Evolutionary conservation across 2,329 filamentous ascomycete species (phyloP), one percentile per base, ranked within the genome.

Genomic region (Aureobasidium subglaciale): DNA sequence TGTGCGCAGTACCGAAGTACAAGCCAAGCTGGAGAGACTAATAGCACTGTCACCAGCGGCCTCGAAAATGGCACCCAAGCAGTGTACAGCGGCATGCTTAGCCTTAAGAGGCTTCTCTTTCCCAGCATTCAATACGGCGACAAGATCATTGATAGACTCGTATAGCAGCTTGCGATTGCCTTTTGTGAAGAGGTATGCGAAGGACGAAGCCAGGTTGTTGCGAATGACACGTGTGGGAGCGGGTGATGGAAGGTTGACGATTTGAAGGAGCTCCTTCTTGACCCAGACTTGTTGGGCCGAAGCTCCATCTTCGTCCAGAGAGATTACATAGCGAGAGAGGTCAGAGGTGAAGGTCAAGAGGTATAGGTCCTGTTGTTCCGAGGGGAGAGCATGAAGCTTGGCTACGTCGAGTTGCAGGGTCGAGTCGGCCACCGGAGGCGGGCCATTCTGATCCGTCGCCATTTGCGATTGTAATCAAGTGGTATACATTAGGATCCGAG

Each of bases 281-380:
- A 99, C 79, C 68, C 89, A 88, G 64, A 90, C 84, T 71, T 99
- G 93, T 73, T 96, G 88, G 11, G 88, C 82, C 20, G 88, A 92
- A 62, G 91, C 87, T 67, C 88, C 87, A 63, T 96, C 89, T 59
- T 84, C 78, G 53, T 84, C 81, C 43, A 97, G 80, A 15, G 76
- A 76, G 54, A 84, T 78, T 41, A 95, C 87, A 78, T 96, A 88
- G 63, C 86, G 87, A 60, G 84, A 86, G 56, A 99, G 79, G 59
- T 87, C 83, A 25, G 90, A 87, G 32, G 91, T 87, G 68, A 95
- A 96, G 24, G 86, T 95, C 58, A 99, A 79, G 60, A 99, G 81
- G 71, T 93, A 95, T 11, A 99, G 82, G 66, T 96, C 91, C 73
- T 99, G 93, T 71, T 99, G 93, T 74, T 99, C 93, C 54, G 88